These are phyloP conservation scores for Myxozyma sirexii DNA, from an alignment of 805 yeast genomes.

Conservation along the genomic window DNA sequence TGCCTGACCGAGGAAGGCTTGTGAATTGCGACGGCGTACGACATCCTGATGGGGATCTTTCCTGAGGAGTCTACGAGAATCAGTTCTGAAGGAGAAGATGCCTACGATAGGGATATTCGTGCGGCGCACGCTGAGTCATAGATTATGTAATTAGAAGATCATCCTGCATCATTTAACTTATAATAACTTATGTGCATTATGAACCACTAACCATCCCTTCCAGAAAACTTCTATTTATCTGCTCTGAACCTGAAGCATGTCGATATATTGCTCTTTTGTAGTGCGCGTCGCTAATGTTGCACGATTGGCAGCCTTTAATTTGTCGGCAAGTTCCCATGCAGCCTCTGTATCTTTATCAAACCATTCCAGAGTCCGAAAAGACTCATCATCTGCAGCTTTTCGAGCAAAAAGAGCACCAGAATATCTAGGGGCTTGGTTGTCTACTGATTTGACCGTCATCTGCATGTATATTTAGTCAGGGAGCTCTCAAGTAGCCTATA, in stretches of 20 bases:
- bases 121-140: slow-evolving; percentile 6
- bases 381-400: slow-evolving; percentile 65
- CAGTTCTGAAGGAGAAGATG: background rate
- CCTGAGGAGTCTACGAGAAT: background rate
- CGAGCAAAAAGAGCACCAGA: slow-evolving; percentile 73
- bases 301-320: slow-evolving; percentile 32
- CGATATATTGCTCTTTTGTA: slow-evolving; percentile 35
- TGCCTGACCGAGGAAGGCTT: slow-evolving; percentile 34
- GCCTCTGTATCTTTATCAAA: slow-evolving; percentile 44
- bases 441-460: slow-evolving; percentile 68
- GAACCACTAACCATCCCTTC: too few species aligned
- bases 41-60: too few species aligned
- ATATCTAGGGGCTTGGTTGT: slow-evolving; percentile 60
- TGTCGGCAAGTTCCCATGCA: slow-evolving; percentile 42
- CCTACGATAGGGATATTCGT: background rate
- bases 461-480: background rate
- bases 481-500: background rate
- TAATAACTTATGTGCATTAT: background rate
- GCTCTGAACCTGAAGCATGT: slow-evolving; percentile 13
- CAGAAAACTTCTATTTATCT: background rate
- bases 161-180: too few species aligned
- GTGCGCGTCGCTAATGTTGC: slow-evolving; percentile 30
- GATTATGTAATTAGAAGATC: background rate
- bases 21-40: slow-evolving; percentile 31
- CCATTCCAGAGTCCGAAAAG: slow-evolving; percentile 50